These are phyloP conservation scores for Nicotiana noctiflora DNA, from an alignment of 257 asterid genomes.

Conservation along the genomic window DNA sequence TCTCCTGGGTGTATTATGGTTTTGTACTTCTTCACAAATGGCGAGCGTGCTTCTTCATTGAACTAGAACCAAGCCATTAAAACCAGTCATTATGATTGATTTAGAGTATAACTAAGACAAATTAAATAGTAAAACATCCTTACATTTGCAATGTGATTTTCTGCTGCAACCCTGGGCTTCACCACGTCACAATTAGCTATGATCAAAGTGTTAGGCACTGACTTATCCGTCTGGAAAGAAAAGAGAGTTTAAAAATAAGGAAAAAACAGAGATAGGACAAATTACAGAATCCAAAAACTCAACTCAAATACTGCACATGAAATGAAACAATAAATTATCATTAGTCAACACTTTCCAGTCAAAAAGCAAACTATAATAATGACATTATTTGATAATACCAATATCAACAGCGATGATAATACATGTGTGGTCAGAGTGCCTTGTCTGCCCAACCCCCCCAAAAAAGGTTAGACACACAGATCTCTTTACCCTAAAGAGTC, in stretches of 20 bases:
- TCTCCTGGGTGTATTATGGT: slow-evolving; percentile 98
- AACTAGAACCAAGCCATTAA: slow-evolving; percentile 43
- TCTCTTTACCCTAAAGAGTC: too few species aligned
- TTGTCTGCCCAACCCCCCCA: neutral
- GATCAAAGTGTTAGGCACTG: slow-evolving; percentile 92
- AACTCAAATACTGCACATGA: neutral
- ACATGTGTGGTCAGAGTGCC: neutral
- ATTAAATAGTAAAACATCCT: neutral
- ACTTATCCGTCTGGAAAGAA: slow-evolving; percentile 67
- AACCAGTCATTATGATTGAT: neutral
- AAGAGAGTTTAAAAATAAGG: neutral
- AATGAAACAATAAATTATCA: neutral
- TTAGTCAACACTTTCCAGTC: neutral
- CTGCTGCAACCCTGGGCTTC: slow-evolving; percentile 93
- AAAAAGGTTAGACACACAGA: too few species aligned
- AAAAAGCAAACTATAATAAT: neutral
- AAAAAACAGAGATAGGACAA: neutral
- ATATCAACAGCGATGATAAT: neutral
- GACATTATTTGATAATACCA: neutral
- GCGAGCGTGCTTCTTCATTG: slow-evolving; percentile 95
- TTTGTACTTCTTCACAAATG: slow-evolving; percentile 89
- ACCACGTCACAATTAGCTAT: slow-evolving; percentile 89
- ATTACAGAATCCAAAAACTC: neutral
- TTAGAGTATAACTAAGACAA: neutral
- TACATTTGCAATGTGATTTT: slow-evolving; percentile 81